Base-by-base conservation (phyloP, 2,329 filamentous ascomycete genomes). In the Calonectria pseudoreteaudii region DNA sequence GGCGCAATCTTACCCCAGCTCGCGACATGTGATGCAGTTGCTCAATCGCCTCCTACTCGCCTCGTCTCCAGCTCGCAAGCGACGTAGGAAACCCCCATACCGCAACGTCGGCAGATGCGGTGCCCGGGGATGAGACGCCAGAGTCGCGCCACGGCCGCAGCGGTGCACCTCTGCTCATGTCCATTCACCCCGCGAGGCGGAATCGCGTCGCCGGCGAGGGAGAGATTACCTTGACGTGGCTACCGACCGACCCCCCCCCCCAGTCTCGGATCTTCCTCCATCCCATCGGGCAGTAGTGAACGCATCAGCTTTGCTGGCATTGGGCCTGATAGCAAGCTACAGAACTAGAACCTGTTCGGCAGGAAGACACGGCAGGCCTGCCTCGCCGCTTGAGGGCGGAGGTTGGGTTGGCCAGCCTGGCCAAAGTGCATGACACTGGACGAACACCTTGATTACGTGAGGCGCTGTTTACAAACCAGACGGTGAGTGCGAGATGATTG, bases 101-200 rank as follows among this genome's bases (percentile, higher is more conserved):
- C 62, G 50, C 23, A 44, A 60, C 53, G 41, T 68, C 44, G 65
- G 44, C 38, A 49, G 30, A 38, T 62, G 53, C 58, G 36, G 52
- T 36, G 44, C 34, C 34, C 6, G 38, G 41, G 41, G 28, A 49
- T 49, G 60, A 65, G 60, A 65, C 60, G 60, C 56, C 49, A 34
- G 20, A 70, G 71, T 69, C 26, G 66, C 52, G 60, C 53, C 62
- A 73, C 67, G 69, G 47, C 18, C 53, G 69, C 73, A 67, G 69
- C 71, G 26, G 66, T 36, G 50, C 53, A 28, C 23, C 41, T 23
- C 30, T 72, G 70, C 56, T 41, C 3, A 26, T 16, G 31, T 53
- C 58, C 60, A 65, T 65, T 49, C 10, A 44, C 41, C 56, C 34
- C 56, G 56, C 34, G 56, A 62, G 56, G 56, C 56, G 56, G 26